Base-by-base conservation (phyloP, 305 asterid genomes). In the Fraxinus paxiana region DNA sequence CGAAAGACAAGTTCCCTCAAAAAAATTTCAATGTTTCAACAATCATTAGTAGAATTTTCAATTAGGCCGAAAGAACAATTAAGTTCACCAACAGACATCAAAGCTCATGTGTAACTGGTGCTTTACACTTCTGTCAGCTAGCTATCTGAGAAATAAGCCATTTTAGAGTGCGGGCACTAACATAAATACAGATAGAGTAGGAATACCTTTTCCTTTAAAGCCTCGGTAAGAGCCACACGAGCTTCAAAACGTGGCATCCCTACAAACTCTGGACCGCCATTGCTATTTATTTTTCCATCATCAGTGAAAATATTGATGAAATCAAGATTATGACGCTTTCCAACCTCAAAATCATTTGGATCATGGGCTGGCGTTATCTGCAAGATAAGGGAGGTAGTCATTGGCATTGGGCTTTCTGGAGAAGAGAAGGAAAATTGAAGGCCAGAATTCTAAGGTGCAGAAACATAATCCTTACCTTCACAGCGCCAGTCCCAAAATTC, bases 401-500 rank as follows among this genome's bases (percentile, higher is more conserved):
- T 56, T 71, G 34, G 34, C 76, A 78, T 70, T 31, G 17, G 35
- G 81, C 79, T 70, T 72, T 31, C 63, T 24, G 61, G 17, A 46
- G 20, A 61, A 35, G 9, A 79, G 13, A 65, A 33, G 71, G 10
- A 77, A 76, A 43, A 13, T 15, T 54, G 30, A 67, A 26, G 35
- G 65, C 13, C 54, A 46, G 15, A 37, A 78, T 46, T 48, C 80
- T 51, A 9, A 41, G 80, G 56, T 79, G 51, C 41, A 67, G 20
- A 79, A 69, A 76, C 73, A 59, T 56, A 69, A 61, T 8, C 71
- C 78, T 61, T 79, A 92, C 99, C 95, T 96, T 96, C 79, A 96
- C 98, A 88, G 98, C 97, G 87, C 99, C 99, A 81, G 99, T 96
- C 43, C 99, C 98, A 82, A 94, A 94, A 73, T 84, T 88, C 97